Conservation (phyloP, 257 asterid species). For the Capsicum rhomboideum region DNA sequence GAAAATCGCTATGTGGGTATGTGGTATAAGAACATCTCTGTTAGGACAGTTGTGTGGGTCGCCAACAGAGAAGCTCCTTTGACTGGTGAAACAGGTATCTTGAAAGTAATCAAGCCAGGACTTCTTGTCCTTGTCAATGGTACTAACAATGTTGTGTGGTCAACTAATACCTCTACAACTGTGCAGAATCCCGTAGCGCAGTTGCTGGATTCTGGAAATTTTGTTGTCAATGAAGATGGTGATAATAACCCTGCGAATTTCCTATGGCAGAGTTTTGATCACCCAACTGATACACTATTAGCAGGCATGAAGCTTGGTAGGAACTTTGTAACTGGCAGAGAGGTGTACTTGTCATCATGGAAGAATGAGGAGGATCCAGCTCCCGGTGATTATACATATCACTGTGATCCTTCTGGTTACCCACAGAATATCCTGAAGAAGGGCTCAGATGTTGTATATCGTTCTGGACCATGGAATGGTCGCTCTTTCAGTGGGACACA, state of each 20-base stretch:
- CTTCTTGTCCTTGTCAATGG: conserved; percentile 9
- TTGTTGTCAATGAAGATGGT: conserved; percentile 13
- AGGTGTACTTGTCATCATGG: conserved; percentile 27
- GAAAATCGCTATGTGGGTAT: conserved; percentile 6
- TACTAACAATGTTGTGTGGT: conserved; percentile 3
- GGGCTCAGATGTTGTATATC: neutral
- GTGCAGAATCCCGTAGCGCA: neutral
- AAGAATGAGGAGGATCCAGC: conserved; percentile 28
- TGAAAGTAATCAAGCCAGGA: conserved; percentile 7
- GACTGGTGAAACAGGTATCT: neutral
- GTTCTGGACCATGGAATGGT: conserved; percentile 28
- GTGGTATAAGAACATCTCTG: conserved; percentile 5
- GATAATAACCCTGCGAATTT: neutral
- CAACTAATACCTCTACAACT: conserved; percentile 1
- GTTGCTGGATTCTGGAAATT: conserved; percentile 21
- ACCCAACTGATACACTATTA: conserved; percentile 6
- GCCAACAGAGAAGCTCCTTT: conserved; percentile 14
- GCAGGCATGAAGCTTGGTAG: conserved; percentile 9
- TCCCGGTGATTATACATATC: conserved; percentile 13
- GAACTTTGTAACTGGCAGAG: neutral
- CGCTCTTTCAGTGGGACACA: conserved; percentile 10
- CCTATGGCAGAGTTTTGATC: neutral
- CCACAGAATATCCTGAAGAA: conserved; percentile 9
- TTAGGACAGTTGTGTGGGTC: neutral
- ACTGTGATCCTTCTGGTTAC: conserved; percentile 16